Base-by-base conservation (phyloP, 2,329 filamentous ascomycete genomes). In the Penicillium vulpinum region DNA sequence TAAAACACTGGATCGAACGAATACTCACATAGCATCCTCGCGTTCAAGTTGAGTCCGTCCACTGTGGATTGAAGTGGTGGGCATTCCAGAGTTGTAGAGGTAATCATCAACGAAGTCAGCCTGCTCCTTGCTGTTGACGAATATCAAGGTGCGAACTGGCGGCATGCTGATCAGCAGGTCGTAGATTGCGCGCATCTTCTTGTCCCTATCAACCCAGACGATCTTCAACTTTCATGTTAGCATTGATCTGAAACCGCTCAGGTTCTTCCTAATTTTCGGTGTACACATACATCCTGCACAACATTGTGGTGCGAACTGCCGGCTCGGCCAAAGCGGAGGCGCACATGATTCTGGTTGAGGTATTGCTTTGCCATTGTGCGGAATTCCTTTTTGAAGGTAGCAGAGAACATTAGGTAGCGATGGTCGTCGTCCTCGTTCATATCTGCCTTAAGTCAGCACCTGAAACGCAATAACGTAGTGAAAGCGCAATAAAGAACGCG, bases 41-140 rank as follows among this genome's bases (percentile, higher is more conserved):
- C 94, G 90, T 80, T 97, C 93, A 59, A 84, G 83, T 76, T 97
- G 94, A 38, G 89, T 95, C 24, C 93, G 89, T 56, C 92, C 90
- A 1, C 86, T 80, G 65, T 97, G 94, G 64, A 97, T 95, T 0
- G 92, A 96, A 0, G 91, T 95, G 49, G 87, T 89, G 0, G 94
- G 94, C 1, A 97, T 75, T 0, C 85, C 83, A 57, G 84, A 80
- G 71, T 96, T 93, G 80, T 85, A 97, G 0, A 97, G 73, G 61
- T 85, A 95, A 66, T 97, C 93, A 63, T 99, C 94, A 0, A 97
- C 75, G 52, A 89, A 85, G 68, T 99, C 94, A 0, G 89, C 92
- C 43, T 83, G 82, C 26, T 82, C 79, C 77, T 92, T 94, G 65
- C 81, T 85, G 75, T 96, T 97, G 71, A 92, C 91, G 69, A 99